Base-by-base conservation (phyloP, 805 yeast genomes). In the Candida andamanensis region DNA sequence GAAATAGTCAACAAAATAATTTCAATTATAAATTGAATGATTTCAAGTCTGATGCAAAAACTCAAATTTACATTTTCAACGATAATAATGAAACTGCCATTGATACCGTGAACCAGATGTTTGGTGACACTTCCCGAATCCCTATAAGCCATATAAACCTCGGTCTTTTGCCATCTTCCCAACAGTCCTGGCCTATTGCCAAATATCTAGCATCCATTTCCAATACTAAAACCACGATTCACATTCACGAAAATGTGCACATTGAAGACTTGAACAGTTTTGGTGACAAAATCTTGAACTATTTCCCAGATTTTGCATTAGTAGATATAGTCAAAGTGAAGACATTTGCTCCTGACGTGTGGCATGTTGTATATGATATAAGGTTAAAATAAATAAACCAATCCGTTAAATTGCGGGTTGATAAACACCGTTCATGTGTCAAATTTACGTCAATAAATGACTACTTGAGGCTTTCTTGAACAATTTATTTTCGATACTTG, bases 301-400 rank as follows among this genome's bases (percentile, higher is more conserved):
- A 24, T 8, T 42, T 42, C 25, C 35, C 34, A 3, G 12, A 6
- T 12, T 18, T 33, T 8, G n/a, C 11, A 3, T 19, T 28, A 8
- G 5, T 20, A 4, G 34, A 28, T 5, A 55, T 54, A 8, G 7
- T 45, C 1, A 72, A 63, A 42, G 83, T 86, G 34, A 86, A 85
- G 57, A 82, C 90, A 0, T 85, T 78, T 65, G 94, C 95, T 0
- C 95, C 95, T 0, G 90, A 81, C 29, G 77, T 86, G 2, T 80
- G 84, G 80, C 95, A 85, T 44, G 60, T 83, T 2, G 83, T 84
- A 4, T 40, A 55, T 12, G 69, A 62, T 20, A 6, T 33, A 27
- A 19, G n/a, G n/a, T n/a, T n/a, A n/a, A n/a, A n/a, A n/a, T n/a
- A n/a, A n/a, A n/a, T n/a, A n/a, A n/a, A n/a, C n/a, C n/a, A n/a